Conservation (phyloP, 495 filamentous ascomycete genomes). For the Trichocladium uniseriatum region DNA sequence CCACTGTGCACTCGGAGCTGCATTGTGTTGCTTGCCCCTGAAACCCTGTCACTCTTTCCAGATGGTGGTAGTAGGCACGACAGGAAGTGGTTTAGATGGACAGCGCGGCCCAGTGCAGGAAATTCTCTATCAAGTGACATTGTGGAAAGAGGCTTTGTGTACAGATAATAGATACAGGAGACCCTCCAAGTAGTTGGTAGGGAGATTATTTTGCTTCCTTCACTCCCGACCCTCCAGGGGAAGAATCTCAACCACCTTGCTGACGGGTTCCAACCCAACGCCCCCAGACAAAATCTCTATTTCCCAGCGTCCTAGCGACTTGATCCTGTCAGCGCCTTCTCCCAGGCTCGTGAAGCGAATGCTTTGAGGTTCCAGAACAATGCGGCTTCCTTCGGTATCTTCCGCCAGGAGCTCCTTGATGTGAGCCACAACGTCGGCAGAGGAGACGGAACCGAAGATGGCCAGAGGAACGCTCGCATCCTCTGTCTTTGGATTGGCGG, state of each 20-base stretch:
- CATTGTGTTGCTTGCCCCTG: too few relatives aligned
- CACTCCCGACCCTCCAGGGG: constrained; percentile 13
- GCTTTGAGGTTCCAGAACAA: constrained; percentile 25
- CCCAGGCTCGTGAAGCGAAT: constrained; percentile 28
- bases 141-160: neutral
- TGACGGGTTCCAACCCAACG: constrained; percentile 20
- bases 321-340: constrained; percentile 29
- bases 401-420: constrained; percentile 22
- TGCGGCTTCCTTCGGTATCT: constrained; percentile 24
- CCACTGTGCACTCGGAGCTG: too few relatives aligned
- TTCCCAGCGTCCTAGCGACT: constrained; percentile 32
- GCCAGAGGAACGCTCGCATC: constrained; percentile 1
- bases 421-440: constrained; percentile 24
- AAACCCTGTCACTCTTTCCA: too few relatives aligned
- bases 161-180: constrained; percentile 2
- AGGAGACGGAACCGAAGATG: constrained; percentile 38
- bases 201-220: neutral
- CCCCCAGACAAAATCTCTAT: constrained; percentile 21
- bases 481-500: neutral
- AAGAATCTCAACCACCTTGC: constrained; percentile 26
- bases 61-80: too few relatives aligned
- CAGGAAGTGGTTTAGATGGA: too few relatives aligned
- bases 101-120: too few relatives aligned
- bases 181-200: neutral
- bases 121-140: neutral